A percentile compares a stretch with the other conserved stretches of the same genome.
Evolutionary conservation across 148 eudicot species (phyloP).

Genomic region (Diospyros lotus): DNA sequence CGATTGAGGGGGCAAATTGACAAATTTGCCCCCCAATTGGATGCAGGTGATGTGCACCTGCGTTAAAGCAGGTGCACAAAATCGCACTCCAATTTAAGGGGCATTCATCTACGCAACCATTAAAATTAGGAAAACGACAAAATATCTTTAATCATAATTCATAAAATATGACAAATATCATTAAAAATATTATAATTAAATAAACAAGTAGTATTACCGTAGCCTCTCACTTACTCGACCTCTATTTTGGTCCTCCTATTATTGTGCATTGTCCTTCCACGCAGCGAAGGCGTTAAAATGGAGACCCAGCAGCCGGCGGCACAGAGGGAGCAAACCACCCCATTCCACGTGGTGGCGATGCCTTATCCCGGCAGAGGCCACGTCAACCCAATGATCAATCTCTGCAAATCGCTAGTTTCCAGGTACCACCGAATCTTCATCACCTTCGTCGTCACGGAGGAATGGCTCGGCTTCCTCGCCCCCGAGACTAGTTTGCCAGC

Average conservation of each 20-base stretch:
- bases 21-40: too few relatives aligned
- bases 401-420: slow-evolving; percentile 10
- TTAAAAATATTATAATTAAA: too few relatives aligned
- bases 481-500: slow-evolving; percentile 5
- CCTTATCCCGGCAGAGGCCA: slow-evolving; percentile 31
- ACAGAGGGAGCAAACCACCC: not conserved
- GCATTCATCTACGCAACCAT: too few relatives aligned
- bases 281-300: not conserved
- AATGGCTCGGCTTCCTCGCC: slow-evolving; percentile 28
- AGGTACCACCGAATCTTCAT: not conserved
- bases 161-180: too few relatives aligned
- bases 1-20: too few relatives aligned
- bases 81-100: too few relatives aligned
- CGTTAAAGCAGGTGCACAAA: too few relatives aligned
- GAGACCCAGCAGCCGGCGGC: not conserved
- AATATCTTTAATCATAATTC: too few relatives aligned
- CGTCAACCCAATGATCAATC: slow-evolving; percentile 27
- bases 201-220: too few relatives aligned
- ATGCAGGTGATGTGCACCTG: too few relatives aligned
- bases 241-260: not conserved
- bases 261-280: not conserved
- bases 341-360: slow-evolving; percentile 21
- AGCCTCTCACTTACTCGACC: not conserved
- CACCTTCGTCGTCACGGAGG: slow-evolving; percentile 34
- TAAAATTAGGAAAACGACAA: too few relatives aligned